Base-by-base conservation (phyloP, 768 basidiomycete species). In the Exsudoporus frostii region DNA sequence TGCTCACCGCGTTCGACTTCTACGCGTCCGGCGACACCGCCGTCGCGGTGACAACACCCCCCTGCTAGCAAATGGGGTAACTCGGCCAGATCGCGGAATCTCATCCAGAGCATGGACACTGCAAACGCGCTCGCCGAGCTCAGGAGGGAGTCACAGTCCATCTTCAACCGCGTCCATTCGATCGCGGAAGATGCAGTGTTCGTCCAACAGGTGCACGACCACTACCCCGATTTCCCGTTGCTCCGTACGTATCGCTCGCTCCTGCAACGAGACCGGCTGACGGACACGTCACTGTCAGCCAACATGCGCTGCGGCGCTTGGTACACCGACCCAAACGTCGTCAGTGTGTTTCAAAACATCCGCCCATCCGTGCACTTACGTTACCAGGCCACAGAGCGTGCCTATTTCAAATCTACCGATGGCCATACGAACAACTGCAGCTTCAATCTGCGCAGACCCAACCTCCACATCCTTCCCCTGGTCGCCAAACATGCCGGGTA, bases 221-320 rank as follows among this genome's bases (percentile, higher is more conserved):
- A 72, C 7, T 88, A 80, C 65, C 67, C 68, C 1, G 63, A 75
- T 22, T 65, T 86, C 15, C 83, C 86, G 0, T 53, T 89, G 9
- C 61, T 89, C 13, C 83, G 88, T 80, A 50, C 25, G 74, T 80
- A 51, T 27, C 7, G 38, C 38, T 13, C 1, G 0, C 13, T 9
- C n/a, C 19, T 10, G 32, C 7, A n/a, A 19, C 30, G n/a, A 34
- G 41, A 15, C 15, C 11, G 9, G 30, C 45, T 50, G 25, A 52
- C n/a, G 6, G 15, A n/a, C 22, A 13, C 10, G 5, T 22, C 33
- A 33, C 64, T 29, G 29, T 29, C 29, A 90, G 92, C 96, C 4
- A 98, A 98, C 67, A 79, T 94, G 63, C 82, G 96, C 22, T 97
- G 94, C 62, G 96, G 96, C 4, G 87, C 87, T 7, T 98, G 95